Percentiles rank a stretch among this genome's conserved stretches.
Conservation (phyloP, 805 yeast species). For the Spathaspora hagerdaliae region DNA sequence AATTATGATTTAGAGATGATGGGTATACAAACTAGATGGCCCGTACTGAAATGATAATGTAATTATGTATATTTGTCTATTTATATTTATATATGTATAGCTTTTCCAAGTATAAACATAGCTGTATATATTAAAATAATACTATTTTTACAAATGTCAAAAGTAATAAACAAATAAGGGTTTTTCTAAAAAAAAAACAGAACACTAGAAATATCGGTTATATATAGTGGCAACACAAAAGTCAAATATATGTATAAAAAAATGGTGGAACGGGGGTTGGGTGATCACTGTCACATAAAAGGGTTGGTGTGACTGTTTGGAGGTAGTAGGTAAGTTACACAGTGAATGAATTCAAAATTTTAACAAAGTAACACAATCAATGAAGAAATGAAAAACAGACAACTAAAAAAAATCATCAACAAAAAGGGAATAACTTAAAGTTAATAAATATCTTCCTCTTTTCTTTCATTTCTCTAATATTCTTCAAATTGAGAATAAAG, state of each 20-base stretch:
- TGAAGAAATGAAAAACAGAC: slow-evolving; percentile 3
- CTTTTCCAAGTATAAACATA: neutral
- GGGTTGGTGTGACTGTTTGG: too few species aligned
- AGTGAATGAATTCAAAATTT: too few species aligned
- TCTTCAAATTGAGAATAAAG: slow-evolving; percentile 51
- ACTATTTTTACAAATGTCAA: neutral
- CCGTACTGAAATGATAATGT: slow-evolving; percentile 13
- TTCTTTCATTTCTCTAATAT: slow-evolving; percentile 16
- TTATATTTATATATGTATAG: neutral
- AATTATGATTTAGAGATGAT: slow-evolving; percentile 31
- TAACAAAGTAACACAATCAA: slow-evolving; percentile 6
- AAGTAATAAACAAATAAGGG: too few species aligned
- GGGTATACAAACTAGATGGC: slow-evolving; percentile 36
- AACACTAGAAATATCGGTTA: too few species aligned
- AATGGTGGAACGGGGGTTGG: neutral
- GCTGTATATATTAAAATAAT: neutral
- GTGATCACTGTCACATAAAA: neutral
- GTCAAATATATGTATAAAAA: neutral
- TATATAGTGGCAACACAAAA: neutral
- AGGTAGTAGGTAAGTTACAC: too few species aligned
- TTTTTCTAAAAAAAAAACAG: too few species aligned
- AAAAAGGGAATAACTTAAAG: neutral
- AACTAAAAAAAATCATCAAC: neutral
- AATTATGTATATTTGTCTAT: neutral
- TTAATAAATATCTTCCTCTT: neutral